phyloP scores from a whole-genome alignment of 192 early-diverging fungal species.

The Coemansia sp. region DNA sequence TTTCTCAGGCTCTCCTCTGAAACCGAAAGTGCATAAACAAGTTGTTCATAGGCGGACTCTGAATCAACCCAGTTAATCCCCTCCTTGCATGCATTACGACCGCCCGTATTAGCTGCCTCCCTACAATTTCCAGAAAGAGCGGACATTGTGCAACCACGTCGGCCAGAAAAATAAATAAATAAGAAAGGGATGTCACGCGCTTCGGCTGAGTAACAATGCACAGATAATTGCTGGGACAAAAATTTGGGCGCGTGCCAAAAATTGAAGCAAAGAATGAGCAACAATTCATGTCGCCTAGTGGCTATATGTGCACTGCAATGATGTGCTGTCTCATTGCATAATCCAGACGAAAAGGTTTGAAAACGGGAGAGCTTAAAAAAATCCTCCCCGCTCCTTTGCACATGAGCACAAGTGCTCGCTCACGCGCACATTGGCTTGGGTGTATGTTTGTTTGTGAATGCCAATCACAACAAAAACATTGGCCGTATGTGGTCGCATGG shows the following conservation, averaged over 20 bases:
- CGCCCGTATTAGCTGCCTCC: background rate
- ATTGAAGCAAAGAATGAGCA: background rate
- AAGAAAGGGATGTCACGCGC: background rate
- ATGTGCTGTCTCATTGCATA: background rate
- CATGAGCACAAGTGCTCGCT: background rate
- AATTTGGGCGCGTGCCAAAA: conserved; percentile 5
- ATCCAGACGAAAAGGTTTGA: background rate
- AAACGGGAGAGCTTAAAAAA: background rate
- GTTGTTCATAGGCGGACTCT: conserved; percentile 26
- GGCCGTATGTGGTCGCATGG: conserved; percentile 1
- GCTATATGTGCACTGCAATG: conserved; percentile 6
- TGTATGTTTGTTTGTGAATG: background rate
- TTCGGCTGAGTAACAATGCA: conserved; percentile 1
- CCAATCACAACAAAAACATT: background rate
- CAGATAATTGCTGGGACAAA: background rate
- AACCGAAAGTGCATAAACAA: conserved; percentile 40
- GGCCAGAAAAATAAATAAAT: background rate
- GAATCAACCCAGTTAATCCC: conserved; percentile 34
- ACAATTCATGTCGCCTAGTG: background rate
- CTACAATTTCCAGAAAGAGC: conserved; percentile 9
- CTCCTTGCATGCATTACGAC: background rate
- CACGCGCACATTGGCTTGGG: background rate
- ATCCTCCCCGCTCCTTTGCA: background rate
- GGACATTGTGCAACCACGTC: background rate
- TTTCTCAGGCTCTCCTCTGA: conserved; percentile 23